Evolutionary conservation across 2,329 filamentous ascomycete species (phyloP), one percentile per base, ranked within the genome.

Genomic region (Penicillium frequentans): DNA sequence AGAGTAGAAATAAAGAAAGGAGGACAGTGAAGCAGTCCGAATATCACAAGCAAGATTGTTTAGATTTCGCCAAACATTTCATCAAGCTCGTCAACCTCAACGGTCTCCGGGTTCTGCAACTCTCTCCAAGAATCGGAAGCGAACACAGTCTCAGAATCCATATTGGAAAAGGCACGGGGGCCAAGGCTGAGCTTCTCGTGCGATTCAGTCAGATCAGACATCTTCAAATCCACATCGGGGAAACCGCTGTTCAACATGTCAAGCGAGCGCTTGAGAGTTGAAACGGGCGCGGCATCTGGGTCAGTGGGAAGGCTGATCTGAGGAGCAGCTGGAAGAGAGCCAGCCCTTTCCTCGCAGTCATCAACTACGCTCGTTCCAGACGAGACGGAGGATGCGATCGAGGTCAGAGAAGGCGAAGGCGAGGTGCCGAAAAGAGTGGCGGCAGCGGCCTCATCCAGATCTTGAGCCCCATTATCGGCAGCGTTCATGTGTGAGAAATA

Each of bases 51-150:
- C 31, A 37, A 16, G 23, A 54, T 45, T 26, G 57, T 58, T 82
- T 77, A 91, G 73, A 86, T 91, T 64, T 85, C 87, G 70, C 90
- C 88, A 68, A 97, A 85, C 72, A 97, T 84, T 66, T 90, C 86
- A 70, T 98, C 93, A 24, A 98, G 86, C 80, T 99, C 95, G 47
- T 96, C 91, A 49, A 98, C 85, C 73, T 96, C 92, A 65, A 98
- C 88, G 63, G 87, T 90, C 78, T 98, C 95, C 1, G 93, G 92
- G 71, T 87, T 91, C 71, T 82, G 82, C 68, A 86, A 74, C 57
- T 85, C 83, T 71, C 83, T 83, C 69, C 89, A 88, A 77, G 80
- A 79, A 44, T 77, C 76, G 77, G 80, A 79, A 44, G 77, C 76
- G 58, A 76, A 70, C 51, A 77, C 71, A 54, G 69, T 63, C 57